phyloP scores from a whole-genome alignment of 257 asterid genomes.

The Henckelia pumila region DNA sequence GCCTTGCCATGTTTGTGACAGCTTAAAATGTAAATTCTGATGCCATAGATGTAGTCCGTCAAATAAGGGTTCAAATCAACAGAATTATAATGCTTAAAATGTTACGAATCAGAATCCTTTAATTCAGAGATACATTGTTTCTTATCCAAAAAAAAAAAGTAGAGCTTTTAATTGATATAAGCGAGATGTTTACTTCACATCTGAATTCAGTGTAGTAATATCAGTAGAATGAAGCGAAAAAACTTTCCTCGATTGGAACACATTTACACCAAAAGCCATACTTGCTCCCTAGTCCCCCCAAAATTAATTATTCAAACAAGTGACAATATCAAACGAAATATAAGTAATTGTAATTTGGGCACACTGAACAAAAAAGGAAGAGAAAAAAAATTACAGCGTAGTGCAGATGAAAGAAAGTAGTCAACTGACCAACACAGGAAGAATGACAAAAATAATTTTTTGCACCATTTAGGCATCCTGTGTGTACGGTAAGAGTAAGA shows the following conservation, averaged over 20 bases:
- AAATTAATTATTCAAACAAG: neutral
- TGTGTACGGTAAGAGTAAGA: neutral
- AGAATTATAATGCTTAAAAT: too few species aligned
- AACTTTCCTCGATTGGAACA: neutral
- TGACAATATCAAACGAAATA: too few species aligned
- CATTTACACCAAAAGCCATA: neutral
- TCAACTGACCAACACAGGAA: neutral
- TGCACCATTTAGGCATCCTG: neutral
- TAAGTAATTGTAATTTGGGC: neutral
- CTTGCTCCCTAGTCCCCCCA: neutral
- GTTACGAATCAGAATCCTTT: too few species aligned
- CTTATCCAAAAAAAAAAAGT: too few species aligned
- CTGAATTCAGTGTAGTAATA: neutral
- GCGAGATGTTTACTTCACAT: too few species aligned
- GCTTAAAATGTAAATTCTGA: neutral
- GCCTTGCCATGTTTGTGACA: neutral
- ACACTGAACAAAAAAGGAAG: neutral
- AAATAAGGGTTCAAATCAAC: too few species aligned
- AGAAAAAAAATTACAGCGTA: neutral
- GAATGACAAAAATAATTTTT: neutral
- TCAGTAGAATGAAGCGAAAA: neutral
- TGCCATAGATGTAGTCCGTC: neutral
- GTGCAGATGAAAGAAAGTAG: neutral
- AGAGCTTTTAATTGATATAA: neutral
- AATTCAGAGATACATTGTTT: too few species aligned